These are phyloP conservation scores for Ascochyta viciae-villosae DNA, from an alignment of 2,329 filamentous ascomycete species.

Conservation along the genomic window DNA sequence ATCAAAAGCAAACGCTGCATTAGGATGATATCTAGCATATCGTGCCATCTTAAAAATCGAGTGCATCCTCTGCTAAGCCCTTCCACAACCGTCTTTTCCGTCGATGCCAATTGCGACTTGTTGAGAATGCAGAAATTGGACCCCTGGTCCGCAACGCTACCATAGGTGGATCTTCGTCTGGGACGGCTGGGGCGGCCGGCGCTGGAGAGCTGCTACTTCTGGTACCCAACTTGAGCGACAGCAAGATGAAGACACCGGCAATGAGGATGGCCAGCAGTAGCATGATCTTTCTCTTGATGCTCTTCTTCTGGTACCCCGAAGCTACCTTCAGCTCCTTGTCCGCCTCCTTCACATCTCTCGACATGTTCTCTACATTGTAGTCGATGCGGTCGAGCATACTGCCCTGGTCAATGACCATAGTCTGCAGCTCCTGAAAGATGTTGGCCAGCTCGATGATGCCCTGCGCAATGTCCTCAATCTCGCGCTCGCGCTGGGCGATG, in stretches of 20 bases:
- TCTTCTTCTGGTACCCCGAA: slow-evolving; percentile 85
- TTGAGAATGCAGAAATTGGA: slow-evolving; percentile 22
- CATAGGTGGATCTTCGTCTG: slow-evolving; percentile 31
- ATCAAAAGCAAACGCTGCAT: slow-evolving; percentile 12
- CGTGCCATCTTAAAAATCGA: slow-evolving; percentile 8
- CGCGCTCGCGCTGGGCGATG: slow-evolving; percentile 90
- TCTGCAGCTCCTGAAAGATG: slow-evolving; percentile 94
- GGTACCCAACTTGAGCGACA: slow-evolving; percentile 76
- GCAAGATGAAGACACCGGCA: slow-evolving; percentile 83
- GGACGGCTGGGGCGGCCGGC: slow-evolving; percentile 24
- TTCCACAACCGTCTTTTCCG: slow-evolving; percentile 46
- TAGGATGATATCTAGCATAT: slow-evolving; percentile 19
- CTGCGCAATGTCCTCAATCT: slow-evolving; percentile 97
- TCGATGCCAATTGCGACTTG: slow-evolving; percentile 43
- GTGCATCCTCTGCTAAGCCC: slow-evolving; percentile 21
- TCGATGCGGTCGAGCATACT: slow-evolving; percentile 61
- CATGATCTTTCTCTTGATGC: slow-evolving; percentile 91
- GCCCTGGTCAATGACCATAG: slow-evolving; percentile 73
- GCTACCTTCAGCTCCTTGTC: slow-evolving; percentile 90
- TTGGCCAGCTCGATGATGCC: slow-evolving; percentile 97
- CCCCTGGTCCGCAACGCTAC: slow-evolving; percentile 23
- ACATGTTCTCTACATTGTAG: slow-evolving; percentile 96
- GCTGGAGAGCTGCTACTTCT: slow-evolving; percentile 40
- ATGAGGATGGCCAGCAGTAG: slow-evolving; percentile 85
- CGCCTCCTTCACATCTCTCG: slow-evolving; percentile 88